Evolutionary conservation across 768 basidiomycete species (phyloP).

Genomic region (Naganishia kalamii): DNA sequence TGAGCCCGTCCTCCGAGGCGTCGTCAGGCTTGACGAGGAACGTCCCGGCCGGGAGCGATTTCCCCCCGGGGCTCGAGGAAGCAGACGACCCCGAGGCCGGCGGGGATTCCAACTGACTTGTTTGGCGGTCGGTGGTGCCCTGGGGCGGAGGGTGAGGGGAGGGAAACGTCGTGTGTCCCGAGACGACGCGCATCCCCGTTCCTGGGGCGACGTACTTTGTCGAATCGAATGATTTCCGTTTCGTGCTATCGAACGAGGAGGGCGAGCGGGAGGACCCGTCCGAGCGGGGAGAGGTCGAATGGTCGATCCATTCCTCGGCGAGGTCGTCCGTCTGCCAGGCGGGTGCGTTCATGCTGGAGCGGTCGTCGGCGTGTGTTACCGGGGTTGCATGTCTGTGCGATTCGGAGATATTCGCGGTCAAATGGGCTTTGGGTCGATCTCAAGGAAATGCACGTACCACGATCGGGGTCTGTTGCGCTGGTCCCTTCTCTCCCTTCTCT

Average conservation of each 20-base stretch:
- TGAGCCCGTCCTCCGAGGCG: slow-evolving; percentile 27
- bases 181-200: slow-evolving; percentile 27
- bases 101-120: slow-evolving; percentile 27
- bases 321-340: slow-evolving; percentile 63
- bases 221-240: slow-evolving; percentile 21
- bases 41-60: slow-evolving; percentile 24
- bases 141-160: slow-evolving; percentile 34
- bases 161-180: slow-evolving; percentile 34
- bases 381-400: background rate
- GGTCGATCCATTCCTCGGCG: slow-evolving; percentile 83
- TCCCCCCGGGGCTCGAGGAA: no score
- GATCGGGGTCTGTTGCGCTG: no score
- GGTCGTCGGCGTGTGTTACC: no score
- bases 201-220: background rate
- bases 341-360: no score
- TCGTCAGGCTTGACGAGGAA: slow-evolving; percentile 24
- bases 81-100: no score
- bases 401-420: no score
- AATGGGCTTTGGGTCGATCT: no score
- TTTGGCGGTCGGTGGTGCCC: slow-evolving; percentile 49
- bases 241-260: slow-evolving; percentile 41
- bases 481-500: no score
- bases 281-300: slow-evolving; percentile 21
- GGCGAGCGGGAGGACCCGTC: slow-evolving; percentile 18
- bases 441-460: no score